phyloP scores from a whole-genome alignment of 306 rosid species.

The Lotus japonicus region DNA sequence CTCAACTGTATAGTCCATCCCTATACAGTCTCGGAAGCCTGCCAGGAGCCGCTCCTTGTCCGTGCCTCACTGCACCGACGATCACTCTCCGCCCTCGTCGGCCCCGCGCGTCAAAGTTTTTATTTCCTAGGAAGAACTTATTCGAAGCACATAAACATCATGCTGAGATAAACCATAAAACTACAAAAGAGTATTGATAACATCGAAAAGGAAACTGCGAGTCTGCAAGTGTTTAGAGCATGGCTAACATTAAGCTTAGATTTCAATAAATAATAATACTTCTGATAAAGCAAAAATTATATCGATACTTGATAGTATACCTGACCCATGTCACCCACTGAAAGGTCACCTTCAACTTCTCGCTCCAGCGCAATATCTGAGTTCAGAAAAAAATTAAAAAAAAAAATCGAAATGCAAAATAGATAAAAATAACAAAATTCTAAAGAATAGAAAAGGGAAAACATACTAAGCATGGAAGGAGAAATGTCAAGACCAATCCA shows the following conservation, averaged over 20 bases:
- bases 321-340: constrained; percentile 96
- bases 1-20: too few species aligned
- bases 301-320: too few species aligned
- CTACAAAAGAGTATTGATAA: not conserved
- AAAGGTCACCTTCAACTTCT: constrained; percentile 88
- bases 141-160: not conserved
- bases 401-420: not conserved
- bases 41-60: too few species aligned
- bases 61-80: too few species aligned
- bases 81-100: too few species aligned
- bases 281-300: not conserved
- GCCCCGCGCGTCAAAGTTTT: too few species aligned
- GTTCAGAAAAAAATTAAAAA: not conserved
- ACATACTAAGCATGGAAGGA: constrained; percentile 82
- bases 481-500: constrained; percentile 97
- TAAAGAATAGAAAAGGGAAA: not conserved
- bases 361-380: constrained; percentile 77
- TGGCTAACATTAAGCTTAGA: not conserved
- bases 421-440: not conserved
- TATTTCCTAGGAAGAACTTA: not conserved
- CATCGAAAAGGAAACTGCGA: not conserved
- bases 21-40: too few species aligned
- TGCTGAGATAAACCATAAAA: not conserved
- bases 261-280: not conserved
- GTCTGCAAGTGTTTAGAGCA: not conserved